Percentiles rank a stretch among this genome's conserved stretches.
phyloP scores from a whole-genome alignment of 805 yeast genomes.

The Saccharomycopsis synnaedendra region DNA sequence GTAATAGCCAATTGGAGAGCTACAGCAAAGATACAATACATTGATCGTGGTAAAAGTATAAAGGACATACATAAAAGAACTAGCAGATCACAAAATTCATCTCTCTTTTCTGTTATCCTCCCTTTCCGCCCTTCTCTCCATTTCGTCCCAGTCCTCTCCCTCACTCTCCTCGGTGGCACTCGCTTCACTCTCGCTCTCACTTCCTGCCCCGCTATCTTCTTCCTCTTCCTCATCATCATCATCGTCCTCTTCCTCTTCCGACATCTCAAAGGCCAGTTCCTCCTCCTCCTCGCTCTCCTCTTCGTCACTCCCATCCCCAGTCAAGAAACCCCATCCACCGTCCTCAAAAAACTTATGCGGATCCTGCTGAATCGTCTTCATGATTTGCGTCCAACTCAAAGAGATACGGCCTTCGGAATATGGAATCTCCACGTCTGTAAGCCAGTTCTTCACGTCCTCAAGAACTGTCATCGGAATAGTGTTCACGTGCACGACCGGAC shows the following conservation, averaged over 20 bases:
- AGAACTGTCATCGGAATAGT: conserved; percentile 88
- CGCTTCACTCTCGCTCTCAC: conserved; percentile 26
- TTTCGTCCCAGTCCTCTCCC: conserved; percentile 43
- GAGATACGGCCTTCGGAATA: conserved; percentile 90
- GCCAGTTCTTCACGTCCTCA: conserved; percentile 92
- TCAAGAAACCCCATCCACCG: conserved; percentile 95
- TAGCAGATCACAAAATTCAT: too few relatives aligned
- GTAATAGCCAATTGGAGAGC: too few relatives aligned
- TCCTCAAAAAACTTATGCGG: conserved; percentile 89
- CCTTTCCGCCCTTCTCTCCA: conserved; percentile 44
- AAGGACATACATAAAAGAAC: too few relatives aligned
- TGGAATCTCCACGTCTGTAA: conserved; percentile 95
- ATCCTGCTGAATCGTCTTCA: conserved; percentile 86
- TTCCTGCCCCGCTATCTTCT: conserved; percentile 27
- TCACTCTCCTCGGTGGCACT: conserved; percentile 23
- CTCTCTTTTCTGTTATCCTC: conserved; percentile 25
- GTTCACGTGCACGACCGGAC: conserved; percentile 84
- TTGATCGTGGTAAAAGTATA: too few relatives aligned
- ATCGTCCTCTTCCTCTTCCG: conserved; percentile 49
- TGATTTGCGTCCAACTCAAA: conserved; percentile 89
- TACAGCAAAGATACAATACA: too few relatives aligned
- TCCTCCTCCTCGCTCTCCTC: conserved; percentile 59
- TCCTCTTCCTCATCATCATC: conserved; percentile 58
- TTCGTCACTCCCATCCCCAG: conserved; percentile 77
- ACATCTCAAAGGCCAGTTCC: conserved; percentile 53